These are phyloP conservation scores for Schoenoplectus tabernaemontani DNA, from an alignment of 202 grass and related monocot species.

Conservation along the genomic window DNA sequence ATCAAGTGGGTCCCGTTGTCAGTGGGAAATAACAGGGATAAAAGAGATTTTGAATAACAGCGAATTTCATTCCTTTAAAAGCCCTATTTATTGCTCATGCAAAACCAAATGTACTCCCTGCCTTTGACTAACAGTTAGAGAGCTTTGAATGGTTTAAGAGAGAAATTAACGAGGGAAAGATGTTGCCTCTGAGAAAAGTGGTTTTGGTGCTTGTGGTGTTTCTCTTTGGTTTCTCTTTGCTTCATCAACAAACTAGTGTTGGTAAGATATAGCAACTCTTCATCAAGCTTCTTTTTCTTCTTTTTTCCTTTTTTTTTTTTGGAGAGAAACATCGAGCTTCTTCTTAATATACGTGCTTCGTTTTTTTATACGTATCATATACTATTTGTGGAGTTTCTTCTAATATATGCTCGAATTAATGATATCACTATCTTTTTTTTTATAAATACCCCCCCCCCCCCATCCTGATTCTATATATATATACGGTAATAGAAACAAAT, in stretches of 20 bases:
- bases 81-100: conserved; percentile 22
- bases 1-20: too few relatives aligned
- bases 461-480: background rate
- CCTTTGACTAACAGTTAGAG: conserved; percentile 63
- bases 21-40: conserved; percentile 43
- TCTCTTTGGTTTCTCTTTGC: conserved; percentile 28
- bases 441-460: too few relatives aligned
- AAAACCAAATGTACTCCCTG: conserved; percentile 33
- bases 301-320: too few relatives aligned
- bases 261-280: conserved; percentile 36
- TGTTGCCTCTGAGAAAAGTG: conserved; percentile 32
- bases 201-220: conserved; percentile 35
- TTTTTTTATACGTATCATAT: background rate
- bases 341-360: background rate
- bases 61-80: too few relatives aligned
- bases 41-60: too few relatives aligned
- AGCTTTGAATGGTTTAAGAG: conserved; percentile 31
- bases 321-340: too few relatives aligned
- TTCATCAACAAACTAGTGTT: conserved; percentile 38
- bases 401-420: too few relatives aligned
- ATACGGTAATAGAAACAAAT: background rate
- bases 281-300: background rate
- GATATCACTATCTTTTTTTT: too few relatives aligned
- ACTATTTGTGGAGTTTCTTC: background rate
- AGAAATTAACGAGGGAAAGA: conserved; percentile 26